A percentile compares a stretch with the other conserved stretches of the same genome.
Evolutionary conservation across 2,329 filamentous ascomycete genomes (phyloP).

Genomic region (Teratosphaeria zuluensis): DNA sequence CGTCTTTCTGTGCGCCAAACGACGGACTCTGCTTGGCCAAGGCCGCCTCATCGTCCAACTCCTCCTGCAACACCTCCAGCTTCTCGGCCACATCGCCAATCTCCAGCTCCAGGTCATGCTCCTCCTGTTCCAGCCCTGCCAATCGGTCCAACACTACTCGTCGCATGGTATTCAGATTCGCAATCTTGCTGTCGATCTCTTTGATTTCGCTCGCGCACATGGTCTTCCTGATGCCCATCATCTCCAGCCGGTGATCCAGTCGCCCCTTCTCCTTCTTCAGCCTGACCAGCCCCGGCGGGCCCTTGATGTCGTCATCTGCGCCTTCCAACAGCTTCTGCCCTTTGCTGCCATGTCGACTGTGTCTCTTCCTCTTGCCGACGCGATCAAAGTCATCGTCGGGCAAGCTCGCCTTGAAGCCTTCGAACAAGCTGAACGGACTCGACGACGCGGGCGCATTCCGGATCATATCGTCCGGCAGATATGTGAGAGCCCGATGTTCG

Average conservation of each 20-base stretch:
- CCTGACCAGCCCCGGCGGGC: conserved; percentile 58
- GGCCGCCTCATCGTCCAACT: conserved; percentile 42
- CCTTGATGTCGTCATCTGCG: conserved; percentile 45
- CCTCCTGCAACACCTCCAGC: conserved; percentile 54
- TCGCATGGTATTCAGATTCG: conserved; percentile 86
- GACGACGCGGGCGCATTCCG: conserved; percentile 78
- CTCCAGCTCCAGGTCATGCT: conserved; percentile 81
- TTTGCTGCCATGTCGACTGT: conserved; percentile 59
- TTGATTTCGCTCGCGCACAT: conserved; percentile 95
- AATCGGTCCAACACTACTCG: conserved; percentile 82
- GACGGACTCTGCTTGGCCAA: conserved; percentile 32
- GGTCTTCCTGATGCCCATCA: conserved; percentile 87
- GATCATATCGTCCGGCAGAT: conserved; percentile 82
- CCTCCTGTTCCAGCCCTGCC: conserved; percentile 79
- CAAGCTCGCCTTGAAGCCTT: conserved; percentile 87
- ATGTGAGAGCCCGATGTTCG: conserved; percentile 81
- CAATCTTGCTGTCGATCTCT: conserved; percentile 94
- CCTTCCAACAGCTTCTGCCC: conserved; percentile 62
- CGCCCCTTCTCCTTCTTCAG: conserved; percentile 71
- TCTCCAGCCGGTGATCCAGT: conserved; percentile 77
- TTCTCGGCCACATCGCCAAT: conserved; percentile 52
- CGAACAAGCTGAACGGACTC: conserved; percentile 85
- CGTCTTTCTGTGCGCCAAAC: conserved; percentile 33
- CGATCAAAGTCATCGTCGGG: conserved; percentile 45
- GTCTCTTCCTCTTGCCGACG: conserved; percentile 50